These are phyloP conservation scores for Alternaria novae-zelandiae DNA, from an alignment of 2,329 filamentous ascomycete genomes.

Conservation along the genomic window DNA sequence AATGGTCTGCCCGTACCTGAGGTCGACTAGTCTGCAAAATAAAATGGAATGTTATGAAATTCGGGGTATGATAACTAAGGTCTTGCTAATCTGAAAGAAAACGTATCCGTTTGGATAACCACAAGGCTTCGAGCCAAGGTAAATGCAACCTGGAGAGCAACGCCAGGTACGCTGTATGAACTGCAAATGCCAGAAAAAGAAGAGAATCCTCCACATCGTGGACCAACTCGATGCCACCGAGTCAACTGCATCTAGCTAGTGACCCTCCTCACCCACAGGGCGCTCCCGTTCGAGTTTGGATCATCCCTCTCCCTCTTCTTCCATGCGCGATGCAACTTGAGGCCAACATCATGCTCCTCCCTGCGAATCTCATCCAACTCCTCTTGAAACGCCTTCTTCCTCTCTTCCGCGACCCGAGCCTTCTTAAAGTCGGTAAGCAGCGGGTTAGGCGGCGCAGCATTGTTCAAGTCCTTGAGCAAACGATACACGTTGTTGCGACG, in stretches of 20 bases:
- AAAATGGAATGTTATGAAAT: not conserved
- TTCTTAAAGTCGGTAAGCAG: slow-evolving; percentile 46
- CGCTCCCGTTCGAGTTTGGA: slow-evolving; percentile 38
- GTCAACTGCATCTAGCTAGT: slow-evolving; percentile 23
- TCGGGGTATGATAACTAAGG: not conserved
- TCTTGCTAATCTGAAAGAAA: not conserved
- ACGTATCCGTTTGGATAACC: not conserved
- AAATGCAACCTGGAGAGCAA: not conserved
- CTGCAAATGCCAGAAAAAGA: not conserved
- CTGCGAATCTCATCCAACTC: slow-evolving; percentile 47
- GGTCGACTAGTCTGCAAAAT: slow-evolving; percentile 53
- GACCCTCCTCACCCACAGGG: slow-evolving; percentile 50
- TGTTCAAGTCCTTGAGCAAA: slow-evolving; percentile 44
- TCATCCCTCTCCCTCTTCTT: slow-evolving; percentile 49
- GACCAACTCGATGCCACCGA: not conserved
- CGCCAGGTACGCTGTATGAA: not conserved
- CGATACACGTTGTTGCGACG: slow-evolving; percentile 48
- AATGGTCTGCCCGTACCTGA: slow-evolving; percentile 80
- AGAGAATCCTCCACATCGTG: not conserved
- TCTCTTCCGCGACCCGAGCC: slow-evolving; percentile 41
- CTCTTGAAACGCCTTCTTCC: slow-evolving; percentile 45
- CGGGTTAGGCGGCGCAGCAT: slow-evolving; percentile 46
- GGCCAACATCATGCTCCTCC: slow-evolving; percentile 49
- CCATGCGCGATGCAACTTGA: slow-evolving; percentile 50
- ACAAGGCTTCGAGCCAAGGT: not conserved